Evolutionary conservation across 179 eudicot species (phyloP), one percentile per base, ranked within the genome.

Genomic region (Beta macrorhiza): DNA sequence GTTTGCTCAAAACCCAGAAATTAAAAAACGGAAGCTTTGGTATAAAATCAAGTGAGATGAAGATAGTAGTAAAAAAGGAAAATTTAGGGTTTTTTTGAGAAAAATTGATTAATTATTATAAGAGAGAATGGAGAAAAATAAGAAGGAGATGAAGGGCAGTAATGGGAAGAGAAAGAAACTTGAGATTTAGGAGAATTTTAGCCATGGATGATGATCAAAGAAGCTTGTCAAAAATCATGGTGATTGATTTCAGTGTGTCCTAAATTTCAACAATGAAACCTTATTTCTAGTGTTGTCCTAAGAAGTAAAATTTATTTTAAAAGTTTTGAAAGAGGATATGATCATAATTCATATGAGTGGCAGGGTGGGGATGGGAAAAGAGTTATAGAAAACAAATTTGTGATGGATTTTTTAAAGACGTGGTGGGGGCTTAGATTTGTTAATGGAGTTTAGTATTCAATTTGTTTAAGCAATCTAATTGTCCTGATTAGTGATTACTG

Each of bases 111-210:
- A 37, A 72, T 75, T 81, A 80, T 77, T 91, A 92, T 88, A 93
- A 93, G 67, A 91, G 92, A 75, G 97, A 89, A 76, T 92, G 97
- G 29, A 91, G 94, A 58, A 90, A 84, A 79, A 91, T 88, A 67
- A 91, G 88, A 61, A 92, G 94, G 68, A 91, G 94, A 53, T 85
- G 90, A 73, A 91, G 87, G 29, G 81, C 89, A 70, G 91, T 86
- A 22, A 91, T 85, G 58, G 94, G 93, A 0, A 87, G 67, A 58
- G 84, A 83, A 29, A 88, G 73, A 69, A 65, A 81, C 20, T 86
- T 83, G 29, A 87, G 81, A 55, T 56, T 55, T 37, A 82, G 80
- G 72, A 72, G 68, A 71, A 62, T 37, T 56, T 86, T 80, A 57
- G 89, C 87, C 89, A 88, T 88, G 51, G 83, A 68, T 75, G 68